Base-by-base conservation (phyloP, 371 early-diverging fungal species). In the Umbelopsis sp. region DNA sequence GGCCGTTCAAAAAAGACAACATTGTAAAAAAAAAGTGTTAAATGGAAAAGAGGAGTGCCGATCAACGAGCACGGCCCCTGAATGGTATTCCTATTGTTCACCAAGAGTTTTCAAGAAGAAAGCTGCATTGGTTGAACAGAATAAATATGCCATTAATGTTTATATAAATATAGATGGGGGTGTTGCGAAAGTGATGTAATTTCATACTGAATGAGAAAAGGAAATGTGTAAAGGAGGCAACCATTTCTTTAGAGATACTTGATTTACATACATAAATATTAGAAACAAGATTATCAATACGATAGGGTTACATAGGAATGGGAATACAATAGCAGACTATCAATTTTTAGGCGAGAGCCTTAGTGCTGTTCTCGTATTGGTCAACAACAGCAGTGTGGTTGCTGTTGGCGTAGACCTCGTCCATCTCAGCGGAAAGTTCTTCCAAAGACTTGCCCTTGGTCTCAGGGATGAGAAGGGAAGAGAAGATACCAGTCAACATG, bases 401-500 rank as follows among this genome's bases (percentile, higher is more conserved):
- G 35, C 57, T 57, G 14, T 11, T 7, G 1, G 7, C 41, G 44
- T 51, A 67, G 5, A 65, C 50, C 2, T 69, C 78, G 22, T 77
- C 73, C 45, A 70, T 63, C 63, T 76, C 81, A 14, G 74, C 77
- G 57, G 68, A 72, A 11, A 87, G 70, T 73, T 87, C 87, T 71
- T 89, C 89, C 32, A 92, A 81, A 7, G 91, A 80, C 81, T 87
- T 87, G 74, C 90, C 90, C 78, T 86, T 89, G 71, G 93, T 89
- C 78, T 92, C 93, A 46, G 93, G 93, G 29, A 92, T 78, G 32
- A 88, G 73, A 74, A 80, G 80, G 38, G 91, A 89, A 44, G 74
- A 79, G n/a, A 73, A 7, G 16, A 83, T 66, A 45, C 90, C 90
- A 32, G 86, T 64, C 45, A 83, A 72, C 89, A 88, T 88, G 78